Conservation (phyloP, 1,284 basidiomycete species). For the Moesziomyces antarcticus region DNA sequence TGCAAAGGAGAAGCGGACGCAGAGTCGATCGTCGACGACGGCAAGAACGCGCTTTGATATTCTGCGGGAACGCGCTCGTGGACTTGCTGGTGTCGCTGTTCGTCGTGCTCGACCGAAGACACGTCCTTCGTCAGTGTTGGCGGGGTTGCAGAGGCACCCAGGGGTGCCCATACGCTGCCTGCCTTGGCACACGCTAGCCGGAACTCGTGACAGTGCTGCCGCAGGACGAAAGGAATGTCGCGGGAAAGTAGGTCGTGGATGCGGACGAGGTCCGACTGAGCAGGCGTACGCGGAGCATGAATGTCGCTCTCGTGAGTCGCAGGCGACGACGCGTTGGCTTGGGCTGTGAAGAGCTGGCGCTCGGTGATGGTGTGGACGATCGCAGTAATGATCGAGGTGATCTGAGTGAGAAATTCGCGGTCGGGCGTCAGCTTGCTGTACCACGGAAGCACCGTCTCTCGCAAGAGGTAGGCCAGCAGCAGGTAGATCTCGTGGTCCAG, state of each 20-base stretch:
- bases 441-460: conserved; percentile 55
- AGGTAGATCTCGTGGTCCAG: conserved; percentile 51
- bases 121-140: not conserved
- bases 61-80: conserved; percentile 3
- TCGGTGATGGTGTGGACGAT: conserved; percentile 21
- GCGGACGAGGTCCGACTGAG: conserved; percentile 7
- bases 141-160: conserved; percentile 8
- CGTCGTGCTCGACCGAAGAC: conserved; percentile 9
- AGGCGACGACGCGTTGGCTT: not conserved
- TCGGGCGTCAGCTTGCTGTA: conserved; percentile 54
- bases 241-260: conserved; percentile 34
- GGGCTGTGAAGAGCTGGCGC: conserved; percentile 9
- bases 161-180: conserved; percentile 30
- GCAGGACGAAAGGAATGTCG: conserved; percentile 42
- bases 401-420: conserved; percentile 45
- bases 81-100: conserved; percentile 16
- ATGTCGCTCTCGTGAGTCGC: conserved; percentile 14
- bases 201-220: conserved; percentile 41
- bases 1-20: conserved; percentile 4
- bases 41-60: conserved; percentile 2
- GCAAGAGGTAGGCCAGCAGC: conserved; percentile 47
- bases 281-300: conserved; percentile 4
- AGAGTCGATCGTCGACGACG: not conserved
- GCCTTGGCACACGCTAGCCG: conserved; percentile 23
- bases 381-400: conserved; percentile 31